Percentiles rank a stretch among this genome's conserved stretches.
Evolutionary conservation across 1,284 basidiomycete genomes (phyloP).

Genomic region (Laetiporus sulphureus): DNA sequence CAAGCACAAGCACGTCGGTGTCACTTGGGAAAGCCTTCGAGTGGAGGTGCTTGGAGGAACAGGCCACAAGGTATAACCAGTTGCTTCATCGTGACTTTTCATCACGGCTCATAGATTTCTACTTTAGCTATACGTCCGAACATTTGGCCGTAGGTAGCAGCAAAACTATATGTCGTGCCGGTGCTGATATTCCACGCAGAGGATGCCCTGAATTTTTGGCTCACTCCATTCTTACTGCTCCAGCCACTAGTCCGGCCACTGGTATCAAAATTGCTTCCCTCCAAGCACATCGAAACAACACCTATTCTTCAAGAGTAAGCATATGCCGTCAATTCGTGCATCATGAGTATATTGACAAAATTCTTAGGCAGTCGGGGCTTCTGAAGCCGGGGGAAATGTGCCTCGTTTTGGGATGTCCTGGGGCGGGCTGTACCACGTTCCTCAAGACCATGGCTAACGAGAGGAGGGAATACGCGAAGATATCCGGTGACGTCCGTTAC

Average conservation of each 20-base stretch:
- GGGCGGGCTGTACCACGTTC: slow-evolving; percentile 76
- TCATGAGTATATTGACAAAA: not conserved
- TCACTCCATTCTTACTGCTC: slow-evolving; percentile 46
- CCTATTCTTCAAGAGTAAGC: slow-evolving; percentile 63
- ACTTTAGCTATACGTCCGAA: slow-evolving; percentile 56
- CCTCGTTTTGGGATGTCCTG: slow-evolving; percentile 80
- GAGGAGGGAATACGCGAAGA: slow-evolving; percentile 50
- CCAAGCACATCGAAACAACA: slow-evolving; percentile 41
- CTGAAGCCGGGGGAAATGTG: slow-evolving; percentile 57
- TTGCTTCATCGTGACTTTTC: not conserved
- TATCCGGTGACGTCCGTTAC: slow-evolving; percentile 67
- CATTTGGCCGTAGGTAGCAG: slow-evolving; percentile 45
- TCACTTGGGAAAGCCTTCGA: slow-evolving; percentile 70
- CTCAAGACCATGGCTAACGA: slow-evolving; percentile 74
- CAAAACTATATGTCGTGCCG: not conserved
- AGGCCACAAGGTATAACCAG: slow-evolving; percentile 43
- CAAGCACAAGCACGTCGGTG: slow-evolving; percentile 79
- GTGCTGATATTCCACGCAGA: slow-evolving; percentile 29
- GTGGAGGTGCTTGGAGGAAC: slow-evolving; percentile 66
- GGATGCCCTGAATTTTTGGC: slow-evolving; percentile 47
- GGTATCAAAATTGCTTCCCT: too few relatives aligned
- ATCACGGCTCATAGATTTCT: not conserved
- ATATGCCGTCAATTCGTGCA: slow-evolving; percentile 22
- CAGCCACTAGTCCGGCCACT: slow-evolving; percentile 44
- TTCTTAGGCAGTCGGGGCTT: slow-evolving; percentile 61